Conservation (phyloP, 1,139 yeast genomes). For the Suhomyces ambrosiae region DNA sequence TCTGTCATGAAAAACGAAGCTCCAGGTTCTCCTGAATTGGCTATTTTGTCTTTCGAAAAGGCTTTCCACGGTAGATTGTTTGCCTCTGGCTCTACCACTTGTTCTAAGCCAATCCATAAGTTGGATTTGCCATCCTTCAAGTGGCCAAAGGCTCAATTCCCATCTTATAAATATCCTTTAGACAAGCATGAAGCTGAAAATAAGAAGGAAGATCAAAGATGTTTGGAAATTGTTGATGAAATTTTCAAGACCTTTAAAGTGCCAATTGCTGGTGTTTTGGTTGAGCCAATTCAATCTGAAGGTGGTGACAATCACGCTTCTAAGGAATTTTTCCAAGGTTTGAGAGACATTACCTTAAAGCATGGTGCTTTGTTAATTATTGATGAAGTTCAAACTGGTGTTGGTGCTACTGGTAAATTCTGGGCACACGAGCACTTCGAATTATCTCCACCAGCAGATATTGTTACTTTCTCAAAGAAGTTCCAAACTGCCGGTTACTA, state of each 20-base stretch:
- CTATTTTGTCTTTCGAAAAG: constrained; percentile 69
- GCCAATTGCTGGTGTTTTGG: constrained; percentile 75
- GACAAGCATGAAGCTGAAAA: constrained; percentile 57
- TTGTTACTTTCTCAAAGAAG: constrained; percentile 83
- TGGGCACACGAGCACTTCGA: constrained; percentile 89
- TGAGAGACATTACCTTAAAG: constrained; percentile 69
- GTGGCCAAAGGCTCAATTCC: constrained; percentile 88
- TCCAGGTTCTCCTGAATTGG: constrained; percentile 77
- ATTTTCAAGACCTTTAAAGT: constrained; percentile 56
- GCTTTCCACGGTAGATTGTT: constrained; percentile 85
- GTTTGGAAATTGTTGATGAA: constrained; percentile 60
- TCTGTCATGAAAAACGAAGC: constrained; percentile 67
- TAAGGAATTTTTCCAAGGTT: constrained; percentile 71
- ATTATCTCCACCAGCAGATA: constrained; percentile 71
- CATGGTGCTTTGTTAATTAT: constrained; percentile 70
- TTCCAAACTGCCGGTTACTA: constrained; percentile 86
- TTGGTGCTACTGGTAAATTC: constrained; percentile 80
- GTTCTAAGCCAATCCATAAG: constrained; percentile 83
- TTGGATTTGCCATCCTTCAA: constrained; percentile 81
- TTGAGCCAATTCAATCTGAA: constrained; percentile 84
- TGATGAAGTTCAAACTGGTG: constrained; percentile 88
- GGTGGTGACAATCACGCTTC: constrained; percentile 90
- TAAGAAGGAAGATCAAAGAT: constrained; percentile 65
- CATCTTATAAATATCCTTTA: constrained; percentile 72
- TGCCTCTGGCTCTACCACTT: constrained; percentile 76